A percentile compares a stretch with the other conserved stretches of the same genome.
Conservation (phyloP, 257 asterid species). For the Verbena officinalis region DNA sequence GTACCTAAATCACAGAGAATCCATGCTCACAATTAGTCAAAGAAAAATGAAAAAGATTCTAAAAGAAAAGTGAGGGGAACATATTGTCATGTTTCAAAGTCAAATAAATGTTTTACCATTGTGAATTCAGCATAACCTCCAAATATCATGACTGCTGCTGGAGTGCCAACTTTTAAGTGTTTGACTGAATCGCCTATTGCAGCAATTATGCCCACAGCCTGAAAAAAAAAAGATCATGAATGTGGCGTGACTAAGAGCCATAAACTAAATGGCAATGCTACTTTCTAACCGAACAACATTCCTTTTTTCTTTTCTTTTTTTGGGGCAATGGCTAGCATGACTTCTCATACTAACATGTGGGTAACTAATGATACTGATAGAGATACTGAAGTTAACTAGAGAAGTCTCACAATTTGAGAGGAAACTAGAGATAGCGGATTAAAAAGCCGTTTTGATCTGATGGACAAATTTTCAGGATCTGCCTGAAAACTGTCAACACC, state of each 20-base stretch:
- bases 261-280: background rate
- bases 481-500: conserved; percentile 8
- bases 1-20: conserved; percentile 54
- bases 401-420: conserved; percentile 16
- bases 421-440: conserved; percentile 11
- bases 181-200: conserved; percentile 87
- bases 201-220: conserved; percentile 98
- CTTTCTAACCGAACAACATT: background rate
- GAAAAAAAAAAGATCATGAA: conserved; percentile 30
- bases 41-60: background rate
- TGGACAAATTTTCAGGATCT: conserved; percentile 3
- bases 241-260: conserved; percentile 9
- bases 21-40: conserved; percentile 18
- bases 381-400: conserved; percentile 16
- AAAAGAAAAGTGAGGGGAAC: background rate
- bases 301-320: background rate
- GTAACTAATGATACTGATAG: background rate
- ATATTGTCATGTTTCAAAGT: background rate
- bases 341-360: background rate
- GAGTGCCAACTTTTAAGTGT: conserved; percentile 79
- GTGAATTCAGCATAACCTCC: conserved; percentile 91
- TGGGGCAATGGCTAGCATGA: conserved; percentile 11
- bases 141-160: conserved; percentile 93
- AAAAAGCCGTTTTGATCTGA: conserved; percentile 20
- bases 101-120: conserved; percentile 45